Evolutionary conservation across 192 early-diverging fungal genomes (phyloP), one percentile per base, ranked within the genome.

Genomic region (Coemansia sp.): DNA sequence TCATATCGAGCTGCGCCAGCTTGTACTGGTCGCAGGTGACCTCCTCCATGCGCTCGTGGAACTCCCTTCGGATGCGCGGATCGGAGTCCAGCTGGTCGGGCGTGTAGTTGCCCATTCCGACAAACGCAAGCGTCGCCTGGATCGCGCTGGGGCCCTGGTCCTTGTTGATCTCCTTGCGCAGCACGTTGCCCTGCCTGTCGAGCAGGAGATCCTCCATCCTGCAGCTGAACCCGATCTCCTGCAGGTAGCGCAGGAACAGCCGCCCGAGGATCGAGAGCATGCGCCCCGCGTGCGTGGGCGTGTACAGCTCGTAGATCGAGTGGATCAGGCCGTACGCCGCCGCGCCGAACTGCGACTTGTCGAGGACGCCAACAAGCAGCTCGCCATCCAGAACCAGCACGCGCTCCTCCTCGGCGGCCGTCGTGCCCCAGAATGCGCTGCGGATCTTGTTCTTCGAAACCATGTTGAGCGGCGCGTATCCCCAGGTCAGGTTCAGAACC

Each of bases 151-250:
- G 72, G 61, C 72, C 71, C 69, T 87, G 85, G 37, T 77, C 72
- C 26, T 85, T 68, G 63, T 98, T 87, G 26, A 97, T 83, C 21
- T 90, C 88, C 40, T 87, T 87, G 63, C 98, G 88, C 40, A 84
- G 73, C 32, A 73, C 74, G 71, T 99, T 89, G 40, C 96, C 98
- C 72, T 91, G 86, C 9, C 72, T 72, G 21, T 91, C 98, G 39
- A 99, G 84, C 49, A 87, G 81, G 84, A 99, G 86, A 89, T 99
- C 98, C 74, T 98, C 96, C 95, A 99, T 97, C 65, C 98, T 89
- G 83, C 98, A 99, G 52, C 92, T 90, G 76, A 98, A 99, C 19
- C 94, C 98, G 61, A 85, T 88, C 62, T 87, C 85, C 76, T 98
- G 96, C 12, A 93, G 84, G 77, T 94, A 98, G 38, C 85, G 85